phyloP scores from a whole-genome alignment of 306 rosid species.

The Erythrophleum fordii region DNA sequence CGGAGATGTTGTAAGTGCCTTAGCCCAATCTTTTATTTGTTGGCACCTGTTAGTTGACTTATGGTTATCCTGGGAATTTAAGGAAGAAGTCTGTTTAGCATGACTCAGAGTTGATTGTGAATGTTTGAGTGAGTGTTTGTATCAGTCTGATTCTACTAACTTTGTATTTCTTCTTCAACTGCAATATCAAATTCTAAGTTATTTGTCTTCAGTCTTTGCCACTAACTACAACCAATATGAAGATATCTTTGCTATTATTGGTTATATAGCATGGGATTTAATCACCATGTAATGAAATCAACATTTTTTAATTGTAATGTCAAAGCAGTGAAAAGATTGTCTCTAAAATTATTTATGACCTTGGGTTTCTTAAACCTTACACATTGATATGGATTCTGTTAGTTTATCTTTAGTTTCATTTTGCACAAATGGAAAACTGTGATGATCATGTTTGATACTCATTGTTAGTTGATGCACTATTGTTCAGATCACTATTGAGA shows the following conservation, averaged over 20 bases:
- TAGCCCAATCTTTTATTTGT: conserved; percentile 23
- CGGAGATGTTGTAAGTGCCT: conserved; percentile 89
- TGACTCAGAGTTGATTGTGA: conserved; percentile 26
- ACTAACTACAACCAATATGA: not conserved
- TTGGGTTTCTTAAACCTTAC: not conserved
- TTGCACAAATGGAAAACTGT: conserved; percentile 8
- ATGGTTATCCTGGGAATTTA: conserved; percentile 27
- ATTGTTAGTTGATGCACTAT: conserved; percentile 32
- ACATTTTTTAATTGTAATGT: not conserved
- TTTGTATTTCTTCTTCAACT: not conserved
- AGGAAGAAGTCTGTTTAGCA: conserved; percentile 7
- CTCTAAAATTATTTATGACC: not conserved
- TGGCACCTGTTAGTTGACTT: conserved; percentile 21
- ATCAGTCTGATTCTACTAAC: not conserved
- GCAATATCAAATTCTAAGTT: conserved; percentile 18
- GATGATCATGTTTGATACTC: conserved; percentile 27
- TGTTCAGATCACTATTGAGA: conserved; percentile 88
- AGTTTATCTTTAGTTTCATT: not conserved
- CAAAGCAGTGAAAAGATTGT: not conserved
- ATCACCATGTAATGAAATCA: conserved; percentile 7
- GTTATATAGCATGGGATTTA: not conserved
- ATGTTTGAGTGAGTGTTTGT: not conserved
- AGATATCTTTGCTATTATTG: conserved; percentile 10
- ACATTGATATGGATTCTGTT: not conserved
- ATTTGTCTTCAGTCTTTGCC: conserved; percentile 24